Conservation (phyloP, 148 eudicot genomes). For the Rhododendron henanense region DNA sequence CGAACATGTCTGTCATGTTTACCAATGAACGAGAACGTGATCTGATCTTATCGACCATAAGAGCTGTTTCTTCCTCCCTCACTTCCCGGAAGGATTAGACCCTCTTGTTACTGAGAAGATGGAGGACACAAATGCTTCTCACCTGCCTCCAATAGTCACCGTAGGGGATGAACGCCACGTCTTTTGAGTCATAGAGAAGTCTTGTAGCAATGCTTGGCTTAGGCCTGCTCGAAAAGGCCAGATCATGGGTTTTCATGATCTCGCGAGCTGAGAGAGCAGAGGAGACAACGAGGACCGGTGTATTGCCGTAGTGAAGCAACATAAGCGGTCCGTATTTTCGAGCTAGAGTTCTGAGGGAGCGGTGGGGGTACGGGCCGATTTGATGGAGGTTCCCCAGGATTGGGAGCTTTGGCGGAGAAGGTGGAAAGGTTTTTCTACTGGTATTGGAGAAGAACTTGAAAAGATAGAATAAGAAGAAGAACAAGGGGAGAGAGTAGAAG, state of each 20-base stretch:
- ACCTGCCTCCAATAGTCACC: slow-evolving; percentile 55
- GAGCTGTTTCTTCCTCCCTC: slow-evolving; percentile 37
- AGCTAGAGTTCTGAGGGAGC: slow-evolving; percentile 18
- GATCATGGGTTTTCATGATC: slow-evolving; percentile 16
- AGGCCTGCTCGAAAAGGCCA: slow-evolving; percentile 9
- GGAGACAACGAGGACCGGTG: neutral
- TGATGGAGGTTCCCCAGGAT: slow-evolving; percentile 30
- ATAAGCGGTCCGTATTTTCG: neutral
- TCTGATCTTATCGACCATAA: slow-evolving; percentile 34
- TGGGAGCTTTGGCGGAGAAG: neutral
- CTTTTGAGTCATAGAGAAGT: slow-evolving; percentile 10
- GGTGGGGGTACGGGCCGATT: slow-evolving; percentile 19
- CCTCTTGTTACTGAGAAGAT: slow-evolving; percentile 29
- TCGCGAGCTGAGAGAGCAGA: slow-evolving; percentile 18
- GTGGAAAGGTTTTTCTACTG: slow-evolving; percentile 7
- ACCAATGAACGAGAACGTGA: slow-evolving; percentile 16
- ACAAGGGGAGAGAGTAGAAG: neutral
- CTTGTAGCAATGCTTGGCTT: neutral
- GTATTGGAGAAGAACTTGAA: neutral
- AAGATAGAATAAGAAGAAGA: neutral
- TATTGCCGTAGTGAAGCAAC: slow-evolving; percentile 23
- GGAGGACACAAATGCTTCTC: slow-evolving; percentile 39
- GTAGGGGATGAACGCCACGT: slow-evolving; percentile 35
- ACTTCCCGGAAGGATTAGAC: slow-evolving; percentile 13
- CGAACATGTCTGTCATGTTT: slow-evolving; percentile 45